Evolutionary conservation across 2,329 filamentous ascomycete genomes (phyloP).

Genomic region (Neofusicoccum sp.): DNA sequence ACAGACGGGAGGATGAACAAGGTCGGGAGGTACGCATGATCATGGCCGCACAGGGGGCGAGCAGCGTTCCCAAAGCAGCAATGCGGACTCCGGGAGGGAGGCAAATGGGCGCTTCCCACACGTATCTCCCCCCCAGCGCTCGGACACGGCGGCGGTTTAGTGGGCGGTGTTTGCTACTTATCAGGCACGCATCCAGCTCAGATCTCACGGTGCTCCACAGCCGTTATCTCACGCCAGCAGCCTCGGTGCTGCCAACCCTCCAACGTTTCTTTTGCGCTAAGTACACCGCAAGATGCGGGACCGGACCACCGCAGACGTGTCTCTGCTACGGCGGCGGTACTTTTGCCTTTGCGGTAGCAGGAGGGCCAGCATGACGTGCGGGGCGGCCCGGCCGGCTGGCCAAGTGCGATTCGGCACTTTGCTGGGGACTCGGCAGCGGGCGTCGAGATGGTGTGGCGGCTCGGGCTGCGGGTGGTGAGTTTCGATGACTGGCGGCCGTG

Average conservation of each 20-base stretch:
- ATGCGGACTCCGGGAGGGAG: not conserved
- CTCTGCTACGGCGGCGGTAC: not conserved
- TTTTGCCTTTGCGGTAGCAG: not conserved
- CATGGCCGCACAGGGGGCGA: not conserved
- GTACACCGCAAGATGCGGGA: not conserved
- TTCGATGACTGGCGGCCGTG: constrained; percentile 8
- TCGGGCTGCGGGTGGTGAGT: not conserved
- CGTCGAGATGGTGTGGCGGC: not conserved
- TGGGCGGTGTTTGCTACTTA: not conserved
- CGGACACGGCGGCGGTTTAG: not conserved
- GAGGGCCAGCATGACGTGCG: not conserved
- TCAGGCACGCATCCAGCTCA: not conserved
- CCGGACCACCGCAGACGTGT: not conserved
- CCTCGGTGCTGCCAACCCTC: not conserved
- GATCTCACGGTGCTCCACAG: not conserved
- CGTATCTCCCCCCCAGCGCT: not conserved
- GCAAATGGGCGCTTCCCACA: not conserved
- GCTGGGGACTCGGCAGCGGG: not conserved
- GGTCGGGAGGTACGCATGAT: not conserved
- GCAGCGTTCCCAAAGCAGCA: constrained; percentile 3
- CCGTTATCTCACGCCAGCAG: constrained; percentile 6
- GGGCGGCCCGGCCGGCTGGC: constrained; percentile 2
- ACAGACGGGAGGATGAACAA: not conserved
- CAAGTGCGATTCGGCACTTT: not conserved
- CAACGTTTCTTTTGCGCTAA: not conserved